phyloP scores from a whole-genome alignment of 495 filamentous ascomycete species.

The Corynascus novoguineensis region DNA sequence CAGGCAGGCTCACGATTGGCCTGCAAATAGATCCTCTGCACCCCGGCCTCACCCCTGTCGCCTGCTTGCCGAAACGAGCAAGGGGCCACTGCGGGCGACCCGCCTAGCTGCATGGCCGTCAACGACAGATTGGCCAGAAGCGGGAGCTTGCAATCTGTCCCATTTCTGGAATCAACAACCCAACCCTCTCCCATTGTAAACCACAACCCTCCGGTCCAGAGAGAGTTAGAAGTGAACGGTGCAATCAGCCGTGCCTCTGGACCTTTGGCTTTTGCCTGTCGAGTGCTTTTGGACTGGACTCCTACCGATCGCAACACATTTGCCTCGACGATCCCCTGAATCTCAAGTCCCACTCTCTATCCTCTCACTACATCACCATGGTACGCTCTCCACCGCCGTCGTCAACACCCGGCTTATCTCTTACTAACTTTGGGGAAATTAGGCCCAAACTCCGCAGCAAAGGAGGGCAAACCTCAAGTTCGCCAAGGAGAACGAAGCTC shows the following conservation, averaged over 20 bases:
- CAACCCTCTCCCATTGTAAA: background rate
- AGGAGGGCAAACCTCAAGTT: conserved; percentile 82
- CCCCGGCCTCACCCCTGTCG: conserved; percentile 11
- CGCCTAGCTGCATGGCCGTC: conserved; percentile 11
- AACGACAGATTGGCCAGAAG: conserved; percentile 28
- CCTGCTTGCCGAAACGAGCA: conserved; percentile 6
- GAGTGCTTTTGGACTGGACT: background rate
- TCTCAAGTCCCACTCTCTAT: background rate
- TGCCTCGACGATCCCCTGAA: background rate
- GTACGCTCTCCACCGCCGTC: conserved; percentile 8
- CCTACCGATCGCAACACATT: background rate
- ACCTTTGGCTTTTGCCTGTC: background rate
- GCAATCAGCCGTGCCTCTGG: background rate
- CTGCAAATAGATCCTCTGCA: background rate
- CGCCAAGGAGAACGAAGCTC: conserved; percentile 68
- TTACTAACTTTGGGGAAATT: background rate
- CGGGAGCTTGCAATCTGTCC: conserved; percentile 29
- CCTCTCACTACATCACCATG: conserved; percentile 18
- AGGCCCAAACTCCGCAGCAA: conserved; percentile 96
- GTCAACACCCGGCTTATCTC: background rate
- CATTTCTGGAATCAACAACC: conserved; percentile 12
- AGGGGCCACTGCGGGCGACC: conserved; percentile 4
- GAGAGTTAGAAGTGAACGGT: background rate
- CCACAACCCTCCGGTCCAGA: background rate
- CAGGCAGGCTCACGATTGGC: conserved; percentile 2